Evolutionary conservation across 2,329 filamentous ascomycete genomes (phyloP), one percentile per base, ranked within the genome.

Genomic region (Alternaria sp.): DNA sequence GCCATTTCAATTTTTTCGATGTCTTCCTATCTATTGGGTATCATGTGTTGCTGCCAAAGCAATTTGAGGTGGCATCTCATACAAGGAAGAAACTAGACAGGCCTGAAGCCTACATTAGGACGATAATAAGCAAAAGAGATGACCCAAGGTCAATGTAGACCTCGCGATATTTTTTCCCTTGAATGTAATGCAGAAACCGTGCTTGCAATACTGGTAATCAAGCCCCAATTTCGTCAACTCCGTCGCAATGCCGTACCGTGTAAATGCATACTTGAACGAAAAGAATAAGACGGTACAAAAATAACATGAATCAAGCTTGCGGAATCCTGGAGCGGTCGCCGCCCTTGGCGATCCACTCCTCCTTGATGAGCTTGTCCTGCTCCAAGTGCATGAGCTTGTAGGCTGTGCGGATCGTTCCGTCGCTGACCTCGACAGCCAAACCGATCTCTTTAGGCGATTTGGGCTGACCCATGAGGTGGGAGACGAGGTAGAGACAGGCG

Each of bases 401-500:
- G 0, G 95, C 94, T 25, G 93, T 96, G 74, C 96, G 94, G 73
- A 99, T 97, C 0, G 96, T 99, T 59, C 96, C 94, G 76, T 99
- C 96, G 78, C 93, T 97, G 26, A 99, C 96, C 68, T 93, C 93
- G 1, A 92, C 93, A 17, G 96, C 90, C 23, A 82, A 81, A 6
- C 93, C 92, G 72, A 99, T 97, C 65, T 96, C 91, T 79, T 94
- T 94, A n/a, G 93, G 91, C 7, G 88, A 85, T 73, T 91, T 92
- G 19, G 89, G 85, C 70, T 96, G 88, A 59, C 90, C 92, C 83
- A 97, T 91, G 40, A 98, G 86, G 75, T 95, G 89, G 28, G 93
- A 93, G 5, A 95, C 92, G 89, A 98, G 96, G 85, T 96, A 99
- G 80, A 99, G 97, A 79, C 93, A 97, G 30, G 96, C 94, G 17